phyloP scores from a whole-genome alignment of 148 eudicot species.

The Tetragonia tetragonoides region DNA sequence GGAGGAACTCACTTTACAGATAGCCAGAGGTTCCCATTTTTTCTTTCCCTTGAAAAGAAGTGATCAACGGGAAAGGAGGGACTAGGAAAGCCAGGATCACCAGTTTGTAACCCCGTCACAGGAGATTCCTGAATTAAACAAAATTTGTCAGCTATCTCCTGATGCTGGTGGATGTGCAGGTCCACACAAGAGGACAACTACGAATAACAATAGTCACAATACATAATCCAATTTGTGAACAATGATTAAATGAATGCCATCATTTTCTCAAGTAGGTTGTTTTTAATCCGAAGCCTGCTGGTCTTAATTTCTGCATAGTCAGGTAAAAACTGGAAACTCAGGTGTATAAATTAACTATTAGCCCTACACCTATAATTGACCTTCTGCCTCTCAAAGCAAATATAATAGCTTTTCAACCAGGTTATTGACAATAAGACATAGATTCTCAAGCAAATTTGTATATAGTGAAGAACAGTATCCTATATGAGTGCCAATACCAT shows the following conservation, averaged over 20 bases:
- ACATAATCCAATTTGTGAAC: not conserved
- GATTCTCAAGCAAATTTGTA: not conserved
- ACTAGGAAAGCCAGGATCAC: not conserved
- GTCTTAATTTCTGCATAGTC: not conserved
- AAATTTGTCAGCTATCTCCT: not conserved
- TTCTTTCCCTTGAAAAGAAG: not conserved
- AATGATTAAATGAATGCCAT: not conserved
- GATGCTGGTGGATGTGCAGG: not conserved
- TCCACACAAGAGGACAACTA: not conserved
- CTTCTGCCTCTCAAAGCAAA: not conserved
- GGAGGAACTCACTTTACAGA: constrained; percentile 2
- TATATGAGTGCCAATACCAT: no score
- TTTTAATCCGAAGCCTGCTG: not conserved
- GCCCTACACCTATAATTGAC: not conserved
- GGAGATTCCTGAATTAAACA: not conserved
- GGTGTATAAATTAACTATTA: not conserved
- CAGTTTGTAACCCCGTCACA: not conserved
- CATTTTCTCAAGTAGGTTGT: not conserved
- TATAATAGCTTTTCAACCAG: not conserved
- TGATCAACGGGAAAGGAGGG: not conserved
- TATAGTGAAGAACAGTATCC: not conserved
- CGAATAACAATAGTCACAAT: not conserved
- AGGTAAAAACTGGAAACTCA: not conserved
- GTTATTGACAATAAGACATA: not conserved
- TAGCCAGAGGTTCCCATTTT: not conserved